Conservation (phyloP, 2,329 filamentous ascomycete species). For the Tolypocladium sp. region DNA sequence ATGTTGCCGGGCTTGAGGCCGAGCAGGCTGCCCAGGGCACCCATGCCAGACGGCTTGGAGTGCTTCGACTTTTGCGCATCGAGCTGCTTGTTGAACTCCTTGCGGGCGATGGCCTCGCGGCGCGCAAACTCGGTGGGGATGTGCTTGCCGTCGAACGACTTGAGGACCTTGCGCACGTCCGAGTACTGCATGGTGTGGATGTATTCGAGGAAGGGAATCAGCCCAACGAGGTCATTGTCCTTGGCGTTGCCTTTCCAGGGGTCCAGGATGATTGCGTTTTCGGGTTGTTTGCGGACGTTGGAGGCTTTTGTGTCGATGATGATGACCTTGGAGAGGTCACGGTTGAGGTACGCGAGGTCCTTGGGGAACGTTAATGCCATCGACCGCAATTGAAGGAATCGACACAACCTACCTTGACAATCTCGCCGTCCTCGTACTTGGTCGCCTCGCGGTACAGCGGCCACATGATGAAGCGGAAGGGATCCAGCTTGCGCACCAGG, state of each 20-base stretch:
- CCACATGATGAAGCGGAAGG: slow-evolving; percentile 91
- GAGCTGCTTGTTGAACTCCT: slow-evolving; percentile 74
- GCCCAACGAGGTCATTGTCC: slow-evolving; percentile 76
- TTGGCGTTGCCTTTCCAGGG: slow-evolving; percentile 80
- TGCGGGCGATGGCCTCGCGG: slow-evolving; percentile 75
- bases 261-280: slow-evolving; percentile 86
- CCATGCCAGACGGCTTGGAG: slow-evolving; percentile 49
- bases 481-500: slow-evolving; percentile 86
- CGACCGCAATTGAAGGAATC: neutral
- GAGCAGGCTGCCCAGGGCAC: slow-evolving; percentile 60
- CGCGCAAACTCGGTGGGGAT: slow-evolving; percentile 87
- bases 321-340: slow-evolving; percentile 89
- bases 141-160: slow-evolving; percentile 79
- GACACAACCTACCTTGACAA: slow-evolving; percentile 66
- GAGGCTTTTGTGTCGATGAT: slow-evolving; percentile 79
- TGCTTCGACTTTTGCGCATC: slow-evolving; percentile 57
- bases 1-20: slow-evolving; percentile 66
- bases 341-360: slow-evolving; percentile 97
- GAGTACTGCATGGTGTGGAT: slow-evolving; percentile 86
- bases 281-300: slow-evolving; percentile 84
- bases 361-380: slow-evolving; percentile 24
- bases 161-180: slow-evolving; percentile 78
- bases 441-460: slow-evolving; percentile 94
- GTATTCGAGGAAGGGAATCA: slow-evolving; percentile 97
- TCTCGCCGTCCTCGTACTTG: slow-evolving; percentile 89